phyloP scores from a whole-genome alignment of 805 yeast genomes.

The Starmerella bombicola region DNA sequence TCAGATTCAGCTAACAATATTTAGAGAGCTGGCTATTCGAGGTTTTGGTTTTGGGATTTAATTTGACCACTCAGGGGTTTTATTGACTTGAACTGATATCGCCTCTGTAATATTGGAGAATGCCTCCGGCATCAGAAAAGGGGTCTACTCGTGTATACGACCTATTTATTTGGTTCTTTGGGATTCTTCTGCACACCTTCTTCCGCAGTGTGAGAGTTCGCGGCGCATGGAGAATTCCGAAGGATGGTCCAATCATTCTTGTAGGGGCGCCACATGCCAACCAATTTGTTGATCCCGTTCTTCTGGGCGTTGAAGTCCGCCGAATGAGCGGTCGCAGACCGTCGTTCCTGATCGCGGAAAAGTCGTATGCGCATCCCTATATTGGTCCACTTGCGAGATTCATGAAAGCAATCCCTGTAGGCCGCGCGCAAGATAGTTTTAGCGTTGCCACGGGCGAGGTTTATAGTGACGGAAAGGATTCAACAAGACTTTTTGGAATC shows the following conservation, averaged over 20 bases:
- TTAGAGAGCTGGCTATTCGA: too few relatives aligned
- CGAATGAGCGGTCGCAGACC: slow-evolving; percentile 54
- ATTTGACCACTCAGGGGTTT: background rate
- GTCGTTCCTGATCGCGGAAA: slow-evolving; percentile 75
- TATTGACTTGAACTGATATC: background rate
- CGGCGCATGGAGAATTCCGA: slow-evolving; percentile 65
- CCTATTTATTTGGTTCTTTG: slow-evolving; percentile 28
- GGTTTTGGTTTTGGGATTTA: too few relatives aligned
- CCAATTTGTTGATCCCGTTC: slow-evolving; percentile 76
- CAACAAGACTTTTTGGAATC: slow-evolving; percentile 45
- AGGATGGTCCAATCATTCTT: slow-evolving; percentile 71
- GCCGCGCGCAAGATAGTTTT: slow-evolving; percentile 81
- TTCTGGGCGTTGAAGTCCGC: slow-evolving; percentile 71
- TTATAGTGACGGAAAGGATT: slow-evolving; percentile 41
- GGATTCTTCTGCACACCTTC: slow-evolving; percentile 47
- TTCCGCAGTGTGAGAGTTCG: slow-evolving; percentile 82
- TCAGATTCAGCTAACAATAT: too few relatives aligned
- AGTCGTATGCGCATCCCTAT: slow-evolving; percentile 49
- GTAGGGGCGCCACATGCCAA: slow-evolving; percentile 98
- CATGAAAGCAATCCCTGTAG: slow-evolving; percentile 80
- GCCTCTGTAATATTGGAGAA: background rate
- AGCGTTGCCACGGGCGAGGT: slow-evolving; percentile 55
- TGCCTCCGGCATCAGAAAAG: background rate
- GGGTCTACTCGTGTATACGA: slow-evolving; percentile 25
- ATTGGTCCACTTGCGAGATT: slow-evolving; percentile 67